phyloP scores from a whole-genome alignment of 2,329 filamentous ascomycete species.

The Bipolaris victoriae region DNA sequence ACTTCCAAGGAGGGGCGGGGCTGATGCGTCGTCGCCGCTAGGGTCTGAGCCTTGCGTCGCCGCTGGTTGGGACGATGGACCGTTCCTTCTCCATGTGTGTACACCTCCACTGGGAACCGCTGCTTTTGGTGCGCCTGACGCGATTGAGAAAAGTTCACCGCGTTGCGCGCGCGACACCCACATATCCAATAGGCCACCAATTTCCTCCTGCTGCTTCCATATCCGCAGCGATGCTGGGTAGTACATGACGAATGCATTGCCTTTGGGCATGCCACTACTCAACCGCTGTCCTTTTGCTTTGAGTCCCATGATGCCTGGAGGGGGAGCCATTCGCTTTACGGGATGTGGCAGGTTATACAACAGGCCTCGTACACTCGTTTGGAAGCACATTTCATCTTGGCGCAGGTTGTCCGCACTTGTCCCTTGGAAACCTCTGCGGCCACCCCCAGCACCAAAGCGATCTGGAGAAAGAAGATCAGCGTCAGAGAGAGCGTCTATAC shows the following conservation, averaged over 20 bases:
- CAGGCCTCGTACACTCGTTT: constrained; percentile 85
- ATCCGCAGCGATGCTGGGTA: constrained; percentile 85
- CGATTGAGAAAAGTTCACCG: constrained; percentile 39
- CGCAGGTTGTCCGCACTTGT: constrained; percentile 73
- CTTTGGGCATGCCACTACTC: constrained; percentile 34
- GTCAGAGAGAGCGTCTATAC: constrained; percentile 84
- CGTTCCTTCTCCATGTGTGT: constrained; percentile 46
- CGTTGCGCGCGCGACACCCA: constrained; percentile 67
- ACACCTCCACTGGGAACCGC: constrained; percentile 44
- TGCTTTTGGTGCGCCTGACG: constrained; percentile 35
- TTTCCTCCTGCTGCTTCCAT: constrained; percentile 83
- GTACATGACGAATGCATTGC: constrained; percentile 85
- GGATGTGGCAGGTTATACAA: constrained; percentile 84
- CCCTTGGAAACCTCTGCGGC: constrained; percentile 56
- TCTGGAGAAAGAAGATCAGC: constrained; percentile 84
- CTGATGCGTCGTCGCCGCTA: constrained; percentile 21
- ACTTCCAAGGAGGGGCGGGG: constrained; percentile 61
- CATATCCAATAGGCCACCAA: constrained; percentile 73
- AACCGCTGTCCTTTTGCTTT: constrained; percentile 39
- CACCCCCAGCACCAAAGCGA: constrained; percentile 66
- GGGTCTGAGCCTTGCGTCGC: constrained; percentile 12
- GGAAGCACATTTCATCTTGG: constrained; percentile 93
- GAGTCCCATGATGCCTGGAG: constrained; percentile 44
- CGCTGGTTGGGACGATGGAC: constrained; percentile 19
- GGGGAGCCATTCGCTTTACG: constrained; percentile 67